phyloP scores from a whole-genome alignment of 1,284 basidiomycete species.

The Sporisorium iseilematis-ciliati region DNA sequence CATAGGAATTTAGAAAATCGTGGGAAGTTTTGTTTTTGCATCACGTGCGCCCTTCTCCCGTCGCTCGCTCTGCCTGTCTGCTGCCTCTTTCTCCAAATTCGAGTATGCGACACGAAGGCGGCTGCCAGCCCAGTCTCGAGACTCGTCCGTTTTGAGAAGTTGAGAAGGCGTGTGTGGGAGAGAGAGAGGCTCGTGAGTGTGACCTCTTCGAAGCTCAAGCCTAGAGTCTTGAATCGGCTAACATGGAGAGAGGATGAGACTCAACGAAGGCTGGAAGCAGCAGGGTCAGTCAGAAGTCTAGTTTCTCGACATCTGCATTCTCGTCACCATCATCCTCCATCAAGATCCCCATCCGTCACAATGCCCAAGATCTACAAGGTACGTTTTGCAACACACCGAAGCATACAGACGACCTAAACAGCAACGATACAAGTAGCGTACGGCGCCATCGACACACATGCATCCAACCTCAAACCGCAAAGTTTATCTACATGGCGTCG shows the following conservation, averaged over 20 bases:
- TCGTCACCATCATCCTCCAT: constrained; percentile 53
- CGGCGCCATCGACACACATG: constrained; percentile 21
- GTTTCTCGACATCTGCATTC: constrained; percentile 30
- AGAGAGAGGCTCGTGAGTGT: constrained; percentile 10
- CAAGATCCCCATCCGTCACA: constrained; percentile 53
- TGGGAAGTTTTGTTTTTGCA: constrained; percentile 12
- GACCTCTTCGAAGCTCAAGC: not conserved
- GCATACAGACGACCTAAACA: not conserved
- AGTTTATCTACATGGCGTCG: constrained; percentile 3
- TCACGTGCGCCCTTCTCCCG: constrained; percentile 8
- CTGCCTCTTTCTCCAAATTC: constrained; percentile 2
- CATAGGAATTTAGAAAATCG: not conserved
- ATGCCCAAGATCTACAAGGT: constrained; percentile 69
- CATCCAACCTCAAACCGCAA: constrained; percentile 1
- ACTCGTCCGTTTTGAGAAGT: not conserved
- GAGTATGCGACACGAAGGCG: not conserved
- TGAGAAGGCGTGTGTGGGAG: not conserved
- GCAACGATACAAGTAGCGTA: constrained; percentile 13
- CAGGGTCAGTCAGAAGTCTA: constrained; percentile 24
- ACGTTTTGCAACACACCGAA: constrained; percentile 13
- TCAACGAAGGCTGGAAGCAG: constrained; percentile 1
- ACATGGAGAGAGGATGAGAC: no score
- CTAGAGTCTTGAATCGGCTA: constrained; percentile 9
- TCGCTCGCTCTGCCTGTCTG: constrained; percentile 8
- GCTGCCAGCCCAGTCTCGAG: no score